These are phyloP conservation scores for Cryptosporidium canis DNA, from an alignment of 169 alveolate species.

Conservation along the genomic window DNA sequence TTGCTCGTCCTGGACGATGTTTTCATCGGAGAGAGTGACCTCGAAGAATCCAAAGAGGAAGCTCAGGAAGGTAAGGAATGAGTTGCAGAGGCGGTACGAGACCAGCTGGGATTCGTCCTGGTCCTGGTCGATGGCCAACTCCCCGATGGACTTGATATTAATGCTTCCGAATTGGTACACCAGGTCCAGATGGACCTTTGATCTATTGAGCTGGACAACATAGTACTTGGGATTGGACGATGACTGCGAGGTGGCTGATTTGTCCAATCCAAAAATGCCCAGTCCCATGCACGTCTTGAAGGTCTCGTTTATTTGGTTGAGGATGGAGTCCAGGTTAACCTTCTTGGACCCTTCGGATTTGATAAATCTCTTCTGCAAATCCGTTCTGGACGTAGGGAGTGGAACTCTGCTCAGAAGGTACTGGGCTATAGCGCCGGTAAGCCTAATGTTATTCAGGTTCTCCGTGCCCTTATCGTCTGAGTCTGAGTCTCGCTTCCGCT, in stretches of 20 bases:
- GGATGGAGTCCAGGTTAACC: slow-evolving; percentile 20
- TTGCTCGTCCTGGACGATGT: neutral
- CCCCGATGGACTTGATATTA: slow-evolving; percentile 33
- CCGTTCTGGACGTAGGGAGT: slow-evolving; percentile 45
- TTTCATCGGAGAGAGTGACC: slow-evolving; percentile 20
- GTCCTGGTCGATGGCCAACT: neutral
- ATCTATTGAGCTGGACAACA: slow-evolving; percentile 33
- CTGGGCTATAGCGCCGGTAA: slow-evolving; percentile 26
- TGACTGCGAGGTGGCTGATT: neutral
- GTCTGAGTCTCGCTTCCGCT: neutral
- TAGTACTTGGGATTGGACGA: slow-evolving; percentile 41
- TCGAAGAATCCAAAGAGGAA: slow-evolving; percentile 52
- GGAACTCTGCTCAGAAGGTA: slow-evolving; percentile 61
- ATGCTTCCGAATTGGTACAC: slow-evolving; percentile 32
- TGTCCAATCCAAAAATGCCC: slow-evolving; percentile 51
- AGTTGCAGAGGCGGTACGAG: slow-evolving; percentile 16
- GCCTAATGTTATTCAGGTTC: neutral
- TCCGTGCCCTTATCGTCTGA: neutral
- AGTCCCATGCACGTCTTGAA: slow-evolving; percentile 31
- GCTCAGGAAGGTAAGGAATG: slow-evolving; percentile 15
- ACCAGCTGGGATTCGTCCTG: neutral
- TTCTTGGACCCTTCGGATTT: slow-evolving; percentile 16
- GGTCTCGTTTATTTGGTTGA: slow-evolving; percentile 7
- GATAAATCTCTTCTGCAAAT: slow-evolving; percentile 36
- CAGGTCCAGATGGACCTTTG: slow-evolving; percentile 18